Conservation (phyloP, 2,329 filamentous ascomycete species). For the Zasmidium cellare region DNA sequence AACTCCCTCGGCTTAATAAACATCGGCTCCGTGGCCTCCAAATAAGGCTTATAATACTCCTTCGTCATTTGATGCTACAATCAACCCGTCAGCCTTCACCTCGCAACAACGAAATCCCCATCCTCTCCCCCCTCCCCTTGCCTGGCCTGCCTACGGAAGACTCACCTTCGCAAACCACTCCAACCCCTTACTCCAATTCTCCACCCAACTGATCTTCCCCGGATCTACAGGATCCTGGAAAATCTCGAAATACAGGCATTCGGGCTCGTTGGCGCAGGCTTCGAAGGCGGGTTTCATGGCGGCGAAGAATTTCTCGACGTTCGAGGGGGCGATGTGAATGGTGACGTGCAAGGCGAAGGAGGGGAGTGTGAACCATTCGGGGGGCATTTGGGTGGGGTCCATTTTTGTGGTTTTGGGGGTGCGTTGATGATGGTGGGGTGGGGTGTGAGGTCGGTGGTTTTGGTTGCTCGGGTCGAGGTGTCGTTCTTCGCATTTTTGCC, state of each 20-base stretch:
- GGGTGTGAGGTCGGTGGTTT: too few relatives aligned
- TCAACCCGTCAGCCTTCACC: not conserved
- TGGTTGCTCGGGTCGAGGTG: too few relatives aligned
- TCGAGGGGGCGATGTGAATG: constrained; percentile 15
- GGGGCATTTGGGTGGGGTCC: not conserved
- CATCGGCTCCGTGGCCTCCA: constrained; percentile 41
- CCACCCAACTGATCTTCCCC: constrained; percentile 19
- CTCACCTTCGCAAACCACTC: constrained; percentile 13
- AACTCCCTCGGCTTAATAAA: constrained; percentile 42
- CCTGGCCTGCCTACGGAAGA: not conserved
- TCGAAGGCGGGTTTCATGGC: constrained; percentile 22
- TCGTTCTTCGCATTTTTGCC: too few relatives aligned
- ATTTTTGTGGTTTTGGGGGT: not conserved
- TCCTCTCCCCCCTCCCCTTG: not conserved
- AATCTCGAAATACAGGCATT: constrained; percentile 18
- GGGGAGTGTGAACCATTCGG: not conserved
- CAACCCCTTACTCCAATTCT: constrained; percentile 21
- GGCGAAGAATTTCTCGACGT: constrained; percentile 8
- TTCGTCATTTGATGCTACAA: constrained; percentile 27
- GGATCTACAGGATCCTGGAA: constrained; percentile 15
- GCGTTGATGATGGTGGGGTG: too few relatives aligned
- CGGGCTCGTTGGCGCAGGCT: constrained; percentile 8
- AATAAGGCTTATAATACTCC: constrained; percentile 45
- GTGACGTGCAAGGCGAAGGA: constrained; percentile 19
- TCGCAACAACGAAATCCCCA: not conserved